Evolutionary conservation across 495 filamentous ascomycete genomes (phyloP).

Genomic region (Bathelium albidoporum): DNA sequence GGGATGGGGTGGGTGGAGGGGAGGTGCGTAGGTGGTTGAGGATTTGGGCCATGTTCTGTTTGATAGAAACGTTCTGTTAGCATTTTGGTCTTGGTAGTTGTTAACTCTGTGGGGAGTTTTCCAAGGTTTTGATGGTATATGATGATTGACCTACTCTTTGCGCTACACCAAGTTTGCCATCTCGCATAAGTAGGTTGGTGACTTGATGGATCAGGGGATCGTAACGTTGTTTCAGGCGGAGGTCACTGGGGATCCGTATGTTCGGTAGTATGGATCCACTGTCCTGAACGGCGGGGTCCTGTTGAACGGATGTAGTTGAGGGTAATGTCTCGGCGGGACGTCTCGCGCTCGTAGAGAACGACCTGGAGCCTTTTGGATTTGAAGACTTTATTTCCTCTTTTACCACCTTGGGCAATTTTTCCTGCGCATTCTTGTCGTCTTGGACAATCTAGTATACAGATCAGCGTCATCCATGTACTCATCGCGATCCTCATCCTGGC

Average conservation of each 20-base stretch:
- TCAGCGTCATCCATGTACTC: too few relatives aligned
- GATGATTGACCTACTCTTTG: constrained; percentile 53
- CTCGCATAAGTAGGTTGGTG: constrained; percentile 78
- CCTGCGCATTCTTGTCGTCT: constrained; percentile 49
- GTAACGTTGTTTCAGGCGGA: constrained; percentile 65
- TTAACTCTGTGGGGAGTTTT: background rate
- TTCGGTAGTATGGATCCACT: constrained; percentile 66
- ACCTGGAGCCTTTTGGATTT: constrained; percentile 38
- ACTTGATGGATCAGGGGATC: constrained; percentile 73
- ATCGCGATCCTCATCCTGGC: constrained; percentile 9
- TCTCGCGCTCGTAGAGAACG: constrained; percentile 48
- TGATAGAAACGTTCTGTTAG: constrained; percentile 3
- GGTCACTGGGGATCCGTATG: constrained; percentile 48
- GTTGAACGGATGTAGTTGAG: background rate
- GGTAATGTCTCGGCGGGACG: constrained; percentile 19
- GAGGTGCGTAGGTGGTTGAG: constrained; percentile 80
- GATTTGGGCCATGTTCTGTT: constrained; percentile 73
- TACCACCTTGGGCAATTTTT: constrained; percentile 60
- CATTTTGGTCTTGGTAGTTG: background rate
- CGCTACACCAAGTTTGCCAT: constrained; percentile 75
- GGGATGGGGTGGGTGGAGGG: constrained; percentile 60
- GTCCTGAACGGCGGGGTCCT: constrained; percentile 34
- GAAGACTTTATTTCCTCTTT: constrained; percentile 42
- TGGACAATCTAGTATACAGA: constrained; percentile 56
- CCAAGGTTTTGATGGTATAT: background rate